These are phyloP conservation scores for Leavenworthia alabamica DNA, from an alignment of 345 rosid genomes.

Conservation along the genomic window DNA sequence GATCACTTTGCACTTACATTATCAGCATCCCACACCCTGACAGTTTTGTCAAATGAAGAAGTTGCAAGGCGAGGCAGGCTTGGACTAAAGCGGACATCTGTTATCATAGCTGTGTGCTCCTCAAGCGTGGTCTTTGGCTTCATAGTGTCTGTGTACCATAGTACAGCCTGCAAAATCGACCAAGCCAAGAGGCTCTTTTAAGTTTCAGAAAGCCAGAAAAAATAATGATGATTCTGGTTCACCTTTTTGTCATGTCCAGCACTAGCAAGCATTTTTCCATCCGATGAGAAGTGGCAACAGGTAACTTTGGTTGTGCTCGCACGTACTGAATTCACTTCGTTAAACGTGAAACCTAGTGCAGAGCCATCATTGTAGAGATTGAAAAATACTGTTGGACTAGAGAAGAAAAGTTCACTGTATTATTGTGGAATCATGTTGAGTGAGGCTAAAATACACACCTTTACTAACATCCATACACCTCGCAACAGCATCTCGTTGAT, in stretches of 20 bases:
- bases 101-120: slow-evolving; percentile 71
- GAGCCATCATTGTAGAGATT: slow-evolving; percentile 12
- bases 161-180: slow-evolving; percentile 57
- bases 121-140: slow-evolving; percentile 70
- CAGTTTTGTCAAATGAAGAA: slow-evolving; percentile 93
- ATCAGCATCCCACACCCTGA: slow-evolving; percentile 98
- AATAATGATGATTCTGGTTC: background rate
- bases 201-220: slow-evolving; percentile 6
- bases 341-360: slow-evolving; percentile 61
- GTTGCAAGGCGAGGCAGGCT: slow-evolving; percentile 88
- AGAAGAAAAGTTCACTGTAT: background rate
- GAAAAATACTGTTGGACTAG: slow-evolving; percentile 8
- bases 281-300: slow-evolving; percentile 93
- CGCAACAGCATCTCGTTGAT: slow-evolving; percentile 70
- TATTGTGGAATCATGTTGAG: background rate
- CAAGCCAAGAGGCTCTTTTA: slow-evolving; percentile 8
- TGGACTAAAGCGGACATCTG: slow-evolving; percentile 94
- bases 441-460: slow-evolving; percentile 21
- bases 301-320: slow-evolving; percentile 78
- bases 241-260: slow-evolving; percentile 99
- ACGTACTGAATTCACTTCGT: slow-evolving; percentile 56
- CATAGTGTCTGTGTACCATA: slow-evolving; percentile 74
- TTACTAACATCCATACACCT: slow-evolving; percentile 79
- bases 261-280: slow-evolving; percentile 92
- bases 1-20: slow-evolving; percentile 44